Conservation (phyloP, 768 basidiomycete species). For the Auricularia sp. region DNA sequence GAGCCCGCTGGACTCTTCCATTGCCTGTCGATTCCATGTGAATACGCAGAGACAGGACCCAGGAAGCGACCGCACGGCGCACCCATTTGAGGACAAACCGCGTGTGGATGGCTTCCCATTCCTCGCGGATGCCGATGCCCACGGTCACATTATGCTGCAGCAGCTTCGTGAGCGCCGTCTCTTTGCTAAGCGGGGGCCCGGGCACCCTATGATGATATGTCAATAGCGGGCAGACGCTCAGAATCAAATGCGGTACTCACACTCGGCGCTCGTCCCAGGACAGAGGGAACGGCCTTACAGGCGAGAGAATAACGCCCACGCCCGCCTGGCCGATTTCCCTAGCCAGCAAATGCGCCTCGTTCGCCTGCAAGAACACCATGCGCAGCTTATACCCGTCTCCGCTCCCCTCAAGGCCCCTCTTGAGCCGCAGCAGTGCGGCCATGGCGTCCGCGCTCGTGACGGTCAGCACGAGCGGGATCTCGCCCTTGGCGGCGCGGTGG, state of each 20-base stretch:
- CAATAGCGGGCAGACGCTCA: neutral
- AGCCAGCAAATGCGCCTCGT: conserved; percentile 57
- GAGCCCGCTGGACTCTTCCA: conserved; percentile 14
- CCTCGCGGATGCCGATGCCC: conserved; percentile 18
- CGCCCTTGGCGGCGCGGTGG: conserved; percentile 25
- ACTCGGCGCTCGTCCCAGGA: conserved; percentile 58
- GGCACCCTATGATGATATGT: neutral
- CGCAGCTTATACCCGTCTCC: neutral
- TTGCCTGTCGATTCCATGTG: conserved; percentile 10
- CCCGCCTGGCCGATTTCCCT: conserved; percentile 52
- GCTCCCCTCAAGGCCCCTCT: conserved; percentile 19
- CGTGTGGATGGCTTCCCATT: conserved; percentile 19
- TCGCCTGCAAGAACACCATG: neutral
- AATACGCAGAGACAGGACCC: neutral
- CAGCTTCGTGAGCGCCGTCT: conserved; percentile 22
- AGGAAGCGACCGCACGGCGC: neutral
- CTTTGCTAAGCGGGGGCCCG: conserved; percentile 21
- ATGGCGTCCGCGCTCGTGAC: conserved; percentile 32
- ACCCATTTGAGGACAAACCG: conserved; percentile 13
- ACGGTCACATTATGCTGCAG: conserved; percentile 23
- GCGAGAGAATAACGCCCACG: conserved; percentile 63
- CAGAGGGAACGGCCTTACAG: conserved; percentile 49
- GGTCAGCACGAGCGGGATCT: conserved; percentile 27
- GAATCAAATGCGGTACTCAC: conserved; percentile 20
- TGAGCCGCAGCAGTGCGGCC: conserved; percentile 28